phyloP scores from a whole-genome alignment of 192 early-diverging fungal species.

The Spizellomyces punctatus region DNA sequence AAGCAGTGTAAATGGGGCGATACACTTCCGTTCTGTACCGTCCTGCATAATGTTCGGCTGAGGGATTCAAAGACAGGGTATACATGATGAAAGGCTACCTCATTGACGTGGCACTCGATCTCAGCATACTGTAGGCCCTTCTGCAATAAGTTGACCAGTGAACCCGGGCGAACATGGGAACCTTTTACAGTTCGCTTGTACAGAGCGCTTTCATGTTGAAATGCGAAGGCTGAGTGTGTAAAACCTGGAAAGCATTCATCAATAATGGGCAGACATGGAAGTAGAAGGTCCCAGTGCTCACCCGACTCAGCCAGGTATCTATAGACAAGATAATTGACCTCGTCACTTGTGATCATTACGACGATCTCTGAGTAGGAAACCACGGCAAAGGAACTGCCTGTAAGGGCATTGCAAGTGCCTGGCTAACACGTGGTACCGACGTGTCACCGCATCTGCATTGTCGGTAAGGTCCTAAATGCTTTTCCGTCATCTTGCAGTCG shows the following conservation, averaged over 20 bases:
- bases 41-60: conserved; percentile 52
- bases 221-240: conserved; percentile 80
- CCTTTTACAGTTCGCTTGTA: conserved; percentile 46
- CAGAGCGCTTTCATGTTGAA: conserved; percentile 84
- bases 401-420: too few species aligned
- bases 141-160: conserved; percentile 82
- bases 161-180: conserved; percentile 74
- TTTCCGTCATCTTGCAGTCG: too few species aligned
- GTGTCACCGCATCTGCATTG: too few species aligned
- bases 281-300: conserved; percentile 29
- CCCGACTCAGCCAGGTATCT: conserved; percentile 87
- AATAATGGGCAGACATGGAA: not conserved
- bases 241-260: conserved; percentile 62
- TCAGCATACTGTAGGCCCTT: conserved; percentile 92
- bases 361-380: too few species aligned
- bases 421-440: too few species aligned
- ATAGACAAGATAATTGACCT: conserved; percentile 87
- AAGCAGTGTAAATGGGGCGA: conserved; percentile 69
- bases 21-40: conserved; percentile 75
- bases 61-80: not conserved
- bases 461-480: too few species aligned
- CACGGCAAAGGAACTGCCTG: too few species aligned
- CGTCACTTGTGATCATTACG: conserved; percentile 58
- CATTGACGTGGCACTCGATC: conserved; percentile 84
- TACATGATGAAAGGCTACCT: conserved; percentile 45